These are phyloP conservation scores for Fusarium kyushuense DNA, from an alignment of 2,329 filamentous ascomycete genomes.

Conservation along the genomic window DNA sequence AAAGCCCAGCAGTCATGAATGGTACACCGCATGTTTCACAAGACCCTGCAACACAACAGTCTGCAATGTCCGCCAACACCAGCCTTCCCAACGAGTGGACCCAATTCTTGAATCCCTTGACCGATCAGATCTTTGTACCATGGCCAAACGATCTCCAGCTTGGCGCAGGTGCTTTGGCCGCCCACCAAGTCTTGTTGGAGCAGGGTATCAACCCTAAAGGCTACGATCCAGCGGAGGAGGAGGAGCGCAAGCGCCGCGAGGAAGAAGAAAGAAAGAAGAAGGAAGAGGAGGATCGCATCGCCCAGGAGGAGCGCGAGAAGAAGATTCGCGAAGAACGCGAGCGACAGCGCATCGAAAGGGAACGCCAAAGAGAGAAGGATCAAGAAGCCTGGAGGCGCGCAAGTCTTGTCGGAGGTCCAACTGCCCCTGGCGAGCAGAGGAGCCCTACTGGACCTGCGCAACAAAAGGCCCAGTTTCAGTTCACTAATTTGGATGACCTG, in stretches of 20 bases:
- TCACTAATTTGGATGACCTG: conserved; percentile 65
- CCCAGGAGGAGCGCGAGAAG: conserved; percentile 61
- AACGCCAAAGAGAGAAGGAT: conserved; percentile 58
- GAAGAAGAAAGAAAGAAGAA: conserved; percentile 62
- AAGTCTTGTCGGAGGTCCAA: conserved; percentile 50
- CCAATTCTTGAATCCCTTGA: conserved; percentile 66
- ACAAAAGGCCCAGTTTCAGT: conserved; percentile 67
- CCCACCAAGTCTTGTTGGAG: conserved; percentile 71
- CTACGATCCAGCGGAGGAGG: conserved; percentile 69
- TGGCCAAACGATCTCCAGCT: conserved; percentile 82
- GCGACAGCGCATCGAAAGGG: conserved; percentile 56
- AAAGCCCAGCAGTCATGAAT: conserved; percentile 52
- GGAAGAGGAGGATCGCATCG: conserved; percentile 61
- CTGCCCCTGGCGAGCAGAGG: conserved; percentile 44
- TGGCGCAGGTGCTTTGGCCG: conserved; percentile 73
- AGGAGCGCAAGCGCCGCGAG: conserved; percentile 63
- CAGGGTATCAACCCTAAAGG: conserved; percentile 71
- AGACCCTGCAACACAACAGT: conserved; percentile 52
- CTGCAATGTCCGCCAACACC: conserved; percentile 51
- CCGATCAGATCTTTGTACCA: conserved; percentile 74
- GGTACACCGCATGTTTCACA: conserved; percentile 48
- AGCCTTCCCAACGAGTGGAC: conserved; percentile 63
- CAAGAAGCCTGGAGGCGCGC: conserved; percentile 57
- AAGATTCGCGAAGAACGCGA: conserved; percentile 56
- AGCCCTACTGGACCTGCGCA: conserved; percentile 49